Evolutionary conservation across 139 green algal species (phyloP), one percentile per base, ranked within the genome.

Genomic region (Chlamydomonas schloesseri): DNA sequence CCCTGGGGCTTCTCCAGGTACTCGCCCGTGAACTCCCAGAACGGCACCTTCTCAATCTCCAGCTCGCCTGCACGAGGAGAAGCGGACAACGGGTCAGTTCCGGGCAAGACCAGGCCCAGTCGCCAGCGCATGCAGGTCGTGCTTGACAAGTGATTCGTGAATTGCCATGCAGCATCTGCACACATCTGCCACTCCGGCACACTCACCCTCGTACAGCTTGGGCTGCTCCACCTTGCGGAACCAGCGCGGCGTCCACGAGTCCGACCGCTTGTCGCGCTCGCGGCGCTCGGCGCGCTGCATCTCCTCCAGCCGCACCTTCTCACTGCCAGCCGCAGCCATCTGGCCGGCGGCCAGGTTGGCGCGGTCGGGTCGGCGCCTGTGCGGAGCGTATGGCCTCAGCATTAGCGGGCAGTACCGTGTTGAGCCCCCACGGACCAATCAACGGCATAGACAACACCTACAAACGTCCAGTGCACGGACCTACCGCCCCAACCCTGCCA

Each of bases 231-330:
- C 86, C 24, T 47, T 70, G 0, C 64, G 68, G 82, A 98, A 98
- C 93, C 94, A 98, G 31, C 92, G 89, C 20, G 96, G 93, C 80
- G 60, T 36, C 96, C 96, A 98, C 18, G 20, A 37, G 24, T 95
- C 93, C 18, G 87, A 87, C 24, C 78, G 68, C 81, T 87, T 75
- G 64, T 96, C 92, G 21, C 94, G 91, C 84, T 97, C 87, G 69
- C 87, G 73, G 73, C 90, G 87, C 91, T 98, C 95, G 20, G 92
- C 91, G 33, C 94, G 88, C 89, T 97, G 94, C 88, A 94, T 93
- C 88, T 98, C 94, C 83, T 98, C 96, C 57, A 98, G 73, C 21
- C 86, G 81, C 74, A 94, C 85, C 89, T 98, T 98, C 85, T 95
- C 93, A 64, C 87, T 91, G 33, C 92, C 96, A 3, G 96, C 92